Evolutionary conservation across 805 yeast genomes (phyloP), one percentile per base, ranked within the genome.

Genomic region (Candida sakaeoensis): DNA sequence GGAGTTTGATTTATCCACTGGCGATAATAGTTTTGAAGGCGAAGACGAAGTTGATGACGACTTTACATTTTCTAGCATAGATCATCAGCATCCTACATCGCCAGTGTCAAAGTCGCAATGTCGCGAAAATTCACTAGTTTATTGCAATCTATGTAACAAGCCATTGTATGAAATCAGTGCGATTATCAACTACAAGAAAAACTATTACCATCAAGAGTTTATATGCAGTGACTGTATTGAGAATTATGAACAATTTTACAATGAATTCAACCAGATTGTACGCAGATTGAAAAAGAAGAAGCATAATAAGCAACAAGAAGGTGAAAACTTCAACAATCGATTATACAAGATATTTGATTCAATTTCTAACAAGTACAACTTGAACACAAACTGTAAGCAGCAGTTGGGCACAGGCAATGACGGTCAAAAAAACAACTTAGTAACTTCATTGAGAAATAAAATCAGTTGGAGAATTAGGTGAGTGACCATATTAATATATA

Each of bases 141-240:
- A 75, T 50, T 83, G 91, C 53, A 77, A 80, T n/a, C 62, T 83
- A 9, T 83, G 91, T 56, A 86, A 81, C 27, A 74, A 72, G 39
- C 85, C 88, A 12, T 55, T 83, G 21, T 83, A 82, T 54, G 88
- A 82, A 42, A 55, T 69, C 48, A 80, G 56, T 63, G 83, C 65
- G 9, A 49, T 63, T 14, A 37, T 41, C 17, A 30, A 33, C 13
- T 37, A 41, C 17, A 33, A 33, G 2, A 33, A 33, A 8, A 9
- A 7, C n/a, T 12, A 23, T 51, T 51, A 39, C 30, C 72, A 58
- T 49, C 64, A 67, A 29, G 86, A 82, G 50, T 72, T 82, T 43
- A 81, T 82, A 0, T 82, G 89, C 50, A 72, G 75, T 35, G 72
- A 71, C 39, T 82, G 89, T 48, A 74, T 80, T 10, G 77, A 65